phyloP scores from a whole-genome alignment of 139 green algal genomes.

The Edaphochlamys debaryana region DNA sequence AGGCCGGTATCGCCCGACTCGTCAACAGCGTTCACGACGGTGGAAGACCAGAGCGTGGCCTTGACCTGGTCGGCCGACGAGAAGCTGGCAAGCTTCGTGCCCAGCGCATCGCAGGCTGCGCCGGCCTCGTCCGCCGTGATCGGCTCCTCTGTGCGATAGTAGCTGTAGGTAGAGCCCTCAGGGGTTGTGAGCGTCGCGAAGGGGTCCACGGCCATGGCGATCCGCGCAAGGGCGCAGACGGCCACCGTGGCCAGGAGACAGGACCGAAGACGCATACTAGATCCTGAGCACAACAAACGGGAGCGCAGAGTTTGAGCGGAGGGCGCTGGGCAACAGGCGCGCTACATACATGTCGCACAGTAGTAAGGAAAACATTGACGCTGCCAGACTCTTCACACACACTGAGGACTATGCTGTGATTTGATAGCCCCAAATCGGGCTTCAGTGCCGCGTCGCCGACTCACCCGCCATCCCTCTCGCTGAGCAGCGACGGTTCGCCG shows the following conservation, averaged over 20 bases:
- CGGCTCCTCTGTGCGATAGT: neutral
- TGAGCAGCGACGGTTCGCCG: too few relatives aligned
- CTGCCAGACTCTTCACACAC: too few relatives aligned
- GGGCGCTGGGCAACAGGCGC: too few relatives aligned
- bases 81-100: neutral
- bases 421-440: too few relatives aligned
- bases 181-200: neutral
- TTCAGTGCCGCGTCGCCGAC: too few relatives aligned
- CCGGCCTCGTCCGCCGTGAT: neutral
- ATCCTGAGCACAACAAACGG: too few relatives aligned
- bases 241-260: neutral
- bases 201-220: neutral
- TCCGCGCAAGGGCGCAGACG: neutral
- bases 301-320: too few relatives aligned
- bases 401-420: too few relatives aligned
- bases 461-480: too few relatives aligned
- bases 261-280: too few relatives aligned
- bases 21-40: conserved; percentile 3
- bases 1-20: neutral
- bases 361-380: too few relatives aligned
- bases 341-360: too few relatives aligned
- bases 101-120: neutral
- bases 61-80: neutral
- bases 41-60: neutral
- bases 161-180: conserved; percentile 8